Conservation (phyloP, 305 asterid species). For the Fraxinus sp. region DNA sequence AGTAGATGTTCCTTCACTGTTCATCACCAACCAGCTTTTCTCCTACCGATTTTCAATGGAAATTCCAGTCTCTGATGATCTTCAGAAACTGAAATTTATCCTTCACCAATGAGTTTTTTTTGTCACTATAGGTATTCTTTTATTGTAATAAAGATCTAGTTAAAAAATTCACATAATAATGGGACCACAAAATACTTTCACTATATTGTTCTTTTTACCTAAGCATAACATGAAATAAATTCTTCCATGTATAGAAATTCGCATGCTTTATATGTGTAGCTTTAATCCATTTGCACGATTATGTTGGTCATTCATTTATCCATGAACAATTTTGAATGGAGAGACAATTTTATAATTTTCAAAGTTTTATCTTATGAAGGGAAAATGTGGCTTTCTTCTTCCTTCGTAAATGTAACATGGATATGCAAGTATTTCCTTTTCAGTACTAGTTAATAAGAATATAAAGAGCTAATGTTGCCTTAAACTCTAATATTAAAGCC, state of each 20-base stretch:
- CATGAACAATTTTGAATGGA: neutral
- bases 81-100: too few species aligned
- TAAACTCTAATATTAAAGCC: neutral
- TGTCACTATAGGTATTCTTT: neutral
- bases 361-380: neutral
- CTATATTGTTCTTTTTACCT: neutral
- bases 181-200: neutral
- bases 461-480: neutral
- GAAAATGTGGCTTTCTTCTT: neutral
- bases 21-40: too few species aligned
- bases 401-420: neutral
- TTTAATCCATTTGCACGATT: neutral
- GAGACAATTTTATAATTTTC: neutral
- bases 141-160: neutral
- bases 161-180: neutral
- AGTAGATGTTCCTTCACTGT: too few species aligned
- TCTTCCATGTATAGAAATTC: neutral
- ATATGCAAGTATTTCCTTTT: neutral
- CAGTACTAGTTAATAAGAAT: neutral
- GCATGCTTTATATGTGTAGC: neutral
- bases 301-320: neutral
- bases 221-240: neutral
- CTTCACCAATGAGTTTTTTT: too few species aligned
- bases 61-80: too few species aligned
- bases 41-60: too few species aligned